phyloP scores from a whole-genome alignment of 345 rosid species.

The Gossypium arboreum region DNA sequence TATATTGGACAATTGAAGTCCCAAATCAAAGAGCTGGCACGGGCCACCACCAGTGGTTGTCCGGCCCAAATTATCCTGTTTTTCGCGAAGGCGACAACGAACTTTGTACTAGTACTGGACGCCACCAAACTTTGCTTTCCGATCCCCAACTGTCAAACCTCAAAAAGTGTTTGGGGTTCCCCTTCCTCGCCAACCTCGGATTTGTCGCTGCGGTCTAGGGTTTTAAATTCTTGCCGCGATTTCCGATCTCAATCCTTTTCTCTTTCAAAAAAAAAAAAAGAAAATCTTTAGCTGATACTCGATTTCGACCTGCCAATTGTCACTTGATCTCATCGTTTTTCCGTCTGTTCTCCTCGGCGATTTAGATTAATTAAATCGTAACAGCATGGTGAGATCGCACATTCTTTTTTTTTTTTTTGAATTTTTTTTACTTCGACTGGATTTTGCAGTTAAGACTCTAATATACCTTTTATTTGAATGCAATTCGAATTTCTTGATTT shows the following conservation, averaged over 20 bases:
- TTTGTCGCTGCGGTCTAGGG: neutral
- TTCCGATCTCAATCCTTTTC: neutral
- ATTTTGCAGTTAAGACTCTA: neutral
- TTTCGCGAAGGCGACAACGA: conserved; percentile 2
- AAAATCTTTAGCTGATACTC: neutral
- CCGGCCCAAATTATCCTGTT: neutral
- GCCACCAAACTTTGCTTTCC: neutral
- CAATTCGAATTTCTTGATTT: conserved; percentile 1
- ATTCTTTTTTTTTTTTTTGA: neutral
- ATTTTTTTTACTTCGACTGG: no score
- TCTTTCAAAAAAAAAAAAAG: neutral
- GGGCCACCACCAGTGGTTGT: neutral
- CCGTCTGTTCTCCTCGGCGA: neutral
- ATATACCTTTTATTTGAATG: neutral
- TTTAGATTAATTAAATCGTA: neutral
- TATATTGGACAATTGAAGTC: neutral
- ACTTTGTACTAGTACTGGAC: neutral
- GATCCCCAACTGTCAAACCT: neutral
- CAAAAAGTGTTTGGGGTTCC: neutral
- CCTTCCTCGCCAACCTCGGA: neutral
- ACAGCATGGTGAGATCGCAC: conserved; percentile 14
- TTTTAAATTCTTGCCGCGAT: neutral
- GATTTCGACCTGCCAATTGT: neutral
- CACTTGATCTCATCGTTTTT: neutral
- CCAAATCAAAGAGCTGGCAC: neutral